Base-by-base conservation (phyloP, 2,329 filamentous ascomycete species). In the Arthroderma sp. region DNA sequence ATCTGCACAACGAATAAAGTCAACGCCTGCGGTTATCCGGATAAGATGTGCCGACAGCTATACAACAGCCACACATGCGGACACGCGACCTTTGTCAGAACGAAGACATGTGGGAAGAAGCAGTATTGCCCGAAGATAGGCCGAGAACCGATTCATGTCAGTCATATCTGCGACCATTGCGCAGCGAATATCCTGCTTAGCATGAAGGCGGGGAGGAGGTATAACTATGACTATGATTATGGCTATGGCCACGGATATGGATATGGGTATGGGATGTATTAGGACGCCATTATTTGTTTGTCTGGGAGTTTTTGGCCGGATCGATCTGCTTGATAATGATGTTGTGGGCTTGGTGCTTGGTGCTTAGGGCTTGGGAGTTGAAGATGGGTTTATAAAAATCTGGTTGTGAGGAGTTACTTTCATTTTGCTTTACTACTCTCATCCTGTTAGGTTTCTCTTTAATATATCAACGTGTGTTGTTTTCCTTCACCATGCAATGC, bases 81-180 rank as follows among this genome's bases (percentile, higher is more conserved):
- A 33, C 49, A 51, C 41, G 11, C 44, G 28, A 29, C 38, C 30
- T 51, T 51, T 33, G 29, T 50, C 31, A 40, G 45, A 11, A 51
- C 49, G 36, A 51, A 46, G 40, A 46, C 47, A 28, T 51, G 49
- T 31, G 49, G 49, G 11, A 48, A 44, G 38, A 51, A 50, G 30
- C 48, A 48, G 28, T 50, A 46, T 22, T 51, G 49, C 27, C 49
- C 49, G 27, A 29, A 30, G 6, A 48, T 51, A 38, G 30, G n/a
- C 8, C 42, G 33, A 10, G 29, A 49, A 10, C 33, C 29, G 4
- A 44, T 38, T 8, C 30, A 11, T 10, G 11, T 46, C 5, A 15
- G 36, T 29, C 40, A 51, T 28, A 50, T 51, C n/a, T 51, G 49
- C 29, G 45, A 51, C n/a, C 33, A 39, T 15, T 51, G 49, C 34